A percentile compares a stretch with the other conserved stretches of the same genome.
Evolutionary conservation across 768 basidiomycete genomes (phyloP).

Genomic region (Lactarius hengduanensis): DNA sequence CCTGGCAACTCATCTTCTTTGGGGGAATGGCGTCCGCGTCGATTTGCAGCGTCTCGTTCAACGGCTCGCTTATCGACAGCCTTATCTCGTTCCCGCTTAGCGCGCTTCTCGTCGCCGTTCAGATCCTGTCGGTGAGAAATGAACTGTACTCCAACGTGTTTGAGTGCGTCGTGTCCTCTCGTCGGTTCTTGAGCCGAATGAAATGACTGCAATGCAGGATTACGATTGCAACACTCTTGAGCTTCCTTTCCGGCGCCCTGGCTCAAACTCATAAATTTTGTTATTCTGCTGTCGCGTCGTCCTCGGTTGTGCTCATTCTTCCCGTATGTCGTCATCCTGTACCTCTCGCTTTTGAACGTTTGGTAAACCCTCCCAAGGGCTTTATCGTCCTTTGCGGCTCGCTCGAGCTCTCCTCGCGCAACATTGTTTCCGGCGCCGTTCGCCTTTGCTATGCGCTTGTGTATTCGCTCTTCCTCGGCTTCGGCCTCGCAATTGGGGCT

Average conservation of each 20-base stretch:
- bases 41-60: conserved; percentile 72
- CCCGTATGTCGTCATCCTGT: conserved; percentile 46
- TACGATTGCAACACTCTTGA: conserved; percentile 73
- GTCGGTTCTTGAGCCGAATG: conserved; percentile 12
- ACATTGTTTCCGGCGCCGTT: conserved; percentile 82
- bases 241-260: conserved; percentile 75
- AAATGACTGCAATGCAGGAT: conserved; percentile 45
- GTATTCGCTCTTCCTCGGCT: conserved; percentile 76
- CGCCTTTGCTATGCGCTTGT: conserved; percentile 76
- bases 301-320: conserved; percentile 75
- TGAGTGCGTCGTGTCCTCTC: conserved; percentile 46
- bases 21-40: conserved; percentile 76
- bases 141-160: conserved; percentile 81
- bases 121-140: conserved; percentile 68
- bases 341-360: neutral
- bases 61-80: conserved; percentile 75
- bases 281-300: conserved; percentile 77
- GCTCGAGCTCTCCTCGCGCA: conserved; percentile 76
- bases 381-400: conserved; percentile 71
- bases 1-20: conserved; percentile 61
- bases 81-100: conserved; percentile 74
- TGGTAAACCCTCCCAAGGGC: conserved; percentile 38
- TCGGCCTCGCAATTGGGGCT: conserved; percentile 80
- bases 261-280: conserved; percentile 69
- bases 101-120: conserved; percentile 67